A percentile compares a stretch with the other conserved stretches of the same genome.
These are phyloP conservation scores for Microascus cirrosus DNA, from an alignment of 2,329 filamentous ascomycete genomes.

Conservation along the genomic window DNA sequence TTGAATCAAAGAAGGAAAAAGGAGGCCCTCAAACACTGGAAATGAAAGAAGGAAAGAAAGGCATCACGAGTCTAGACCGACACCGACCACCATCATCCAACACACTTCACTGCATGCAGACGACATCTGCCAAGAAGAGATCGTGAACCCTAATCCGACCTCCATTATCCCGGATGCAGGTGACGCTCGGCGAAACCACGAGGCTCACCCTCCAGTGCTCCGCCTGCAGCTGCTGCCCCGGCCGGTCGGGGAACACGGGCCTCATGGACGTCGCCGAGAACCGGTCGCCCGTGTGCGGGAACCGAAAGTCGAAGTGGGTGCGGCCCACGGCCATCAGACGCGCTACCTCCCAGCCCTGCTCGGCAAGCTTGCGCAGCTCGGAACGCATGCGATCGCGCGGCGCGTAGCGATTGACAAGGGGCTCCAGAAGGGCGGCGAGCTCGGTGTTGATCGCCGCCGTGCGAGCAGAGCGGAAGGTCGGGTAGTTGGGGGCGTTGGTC, in stretches of 20 bases:
- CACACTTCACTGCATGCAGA: constrained; percentile 31
- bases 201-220: constrained; percentile 41
- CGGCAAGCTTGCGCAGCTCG: constrained; percentile 29
- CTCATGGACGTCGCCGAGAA: constrained; percentile 37
- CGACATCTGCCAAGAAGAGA: constrained; percentile 32
- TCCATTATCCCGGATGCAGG: constrained; percentile 39
- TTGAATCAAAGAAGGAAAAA: neutral
- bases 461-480: constrained; percentile 10
- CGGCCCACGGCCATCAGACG: constrained; percentile 32
- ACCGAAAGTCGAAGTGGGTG: constrained; percentile 33
- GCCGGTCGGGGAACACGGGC: constrained; percentile 28
- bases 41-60: neutral
- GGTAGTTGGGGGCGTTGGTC: constrained; percentile 14
- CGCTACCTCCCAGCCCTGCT: constrained; percentile 31
- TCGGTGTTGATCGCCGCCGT: constrained; percentile 26
- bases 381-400: constrained; percentile 23
- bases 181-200: constrained; percentile 42
- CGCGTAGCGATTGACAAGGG: constrained; percentile 24
- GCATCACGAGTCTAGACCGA: neutral
- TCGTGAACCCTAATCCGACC: constrained; percentile 30
- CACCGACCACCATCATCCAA: neutral
- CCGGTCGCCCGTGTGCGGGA: constrained; percentile 36
- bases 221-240: constrained; percentile 31
- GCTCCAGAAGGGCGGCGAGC: constrained; percentile 26
- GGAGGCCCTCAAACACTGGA: neutral